Percentiles rank a stretch among this genome's conserved stretches.
phyloP scores from a whole-genome alignment of 306 rosid genomes.

The Gastrolobium villosum region DNA sequence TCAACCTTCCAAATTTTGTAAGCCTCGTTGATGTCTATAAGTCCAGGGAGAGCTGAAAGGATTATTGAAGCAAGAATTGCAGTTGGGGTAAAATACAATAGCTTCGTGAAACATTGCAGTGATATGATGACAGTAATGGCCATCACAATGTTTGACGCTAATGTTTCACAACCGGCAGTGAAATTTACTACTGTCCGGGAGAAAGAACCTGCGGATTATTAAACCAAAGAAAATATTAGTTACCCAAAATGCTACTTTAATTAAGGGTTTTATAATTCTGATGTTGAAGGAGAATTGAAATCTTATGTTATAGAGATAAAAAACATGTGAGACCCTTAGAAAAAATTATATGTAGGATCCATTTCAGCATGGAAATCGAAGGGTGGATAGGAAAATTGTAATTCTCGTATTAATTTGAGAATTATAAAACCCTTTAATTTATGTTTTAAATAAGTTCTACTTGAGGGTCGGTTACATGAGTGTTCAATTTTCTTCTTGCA shows the following conservation, averaged over 20 bases:
- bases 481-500: no score
- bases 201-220: constrained; percentile 62
- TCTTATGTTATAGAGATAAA: no score
- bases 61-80: constrained; percentile 75
- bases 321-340: no score
- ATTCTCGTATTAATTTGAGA: no score
- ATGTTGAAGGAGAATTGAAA: no score
- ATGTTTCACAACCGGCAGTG: constrained; percentile 69
- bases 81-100: constrained; percentile 71
- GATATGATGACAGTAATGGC: constrained; percentile 67
- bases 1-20: constrained; percentile 74
- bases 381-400: no score
- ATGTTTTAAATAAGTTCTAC: neutral
- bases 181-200: constrained; percentile 74
- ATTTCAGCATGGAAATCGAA: no score
- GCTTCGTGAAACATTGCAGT: constrained; percentile 60
- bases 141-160: constrained; percentile 72
- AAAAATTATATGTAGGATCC: no score
- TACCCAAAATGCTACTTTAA: neutral
- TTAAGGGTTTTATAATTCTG: no score
- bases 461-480: neutral
- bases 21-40: constrained; percentile 58
- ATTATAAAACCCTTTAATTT: no score
- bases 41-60: constrained; percentile 77
- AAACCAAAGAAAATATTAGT: neutral